A percentile compares a stretch with the other conserved stretches of the same genome.
Conservation (phyloP, 2,329 filamentous ascomycete genomes). For the Aspergillus tamarii region DNA sequence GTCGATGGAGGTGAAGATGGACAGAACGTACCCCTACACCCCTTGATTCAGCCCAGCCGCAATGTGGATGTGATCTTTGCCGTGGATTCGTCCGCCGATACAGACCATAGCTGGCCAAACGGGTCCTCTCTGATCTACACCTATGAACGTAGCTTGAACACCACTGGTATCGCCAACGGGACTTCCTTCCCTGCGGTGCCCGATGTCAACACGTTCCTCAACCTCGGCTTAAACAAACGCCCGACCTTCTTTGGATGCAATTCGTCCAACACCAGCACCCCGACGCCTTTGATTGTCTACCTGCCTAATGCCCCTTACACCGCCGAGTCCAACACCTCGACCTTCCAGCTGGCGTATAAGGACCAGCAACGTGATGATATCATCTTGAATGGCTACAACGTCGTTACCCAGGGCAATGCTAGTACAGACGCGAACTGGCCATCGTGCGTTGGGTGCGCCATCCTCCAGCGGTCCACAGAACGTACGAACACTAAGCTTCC, state of each 20-base stretch:
- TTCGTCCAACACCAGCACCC: slow-evolving; percentile 45
- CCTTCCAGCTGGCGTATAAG: slow-evolving; percentile 69
- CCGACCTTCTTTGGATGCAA: slow-evolving; percentile 84
- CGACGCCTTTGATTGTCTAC: slow-evolving; percentile 71
- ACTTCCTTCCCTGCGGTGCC: slow-evolving; percentile 74
- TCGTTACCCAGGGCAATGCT: slow-evolving; percentile 79
- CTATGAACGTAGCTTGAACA: slow-evolving; percentile 66
- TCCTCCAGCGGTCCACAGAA: slow-evolving; percentile 74
- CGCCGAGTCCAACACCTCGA: slow-evolving; percentile 75
- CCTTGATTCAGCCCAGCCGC: slow-evolving; percentile 73
- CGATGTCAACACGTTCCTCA: slow-evolving; percentile 76
- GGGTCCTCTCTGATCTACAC: slow-evolving; percentile 74
- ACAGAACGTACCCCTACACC: slow-evolving; percentile 79
- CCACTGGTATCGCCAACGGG: slow-evolving; percentile 62
- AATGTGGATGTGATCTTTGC: slow-evolving; percentile 80
- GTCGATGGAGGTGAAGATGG: slow-evolving; percentile 76
- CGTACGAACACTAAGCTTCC: slow-evolving; percentile 72
- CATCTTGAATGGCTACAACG: slow-evolving; percentile 83
- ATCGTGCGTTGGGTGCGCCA: slow-evolving; percentile 83
- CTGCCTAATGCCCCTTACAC: slow-evolving; percentile 83
- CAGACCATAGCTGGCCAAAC: slow-evolving; percentile 71
- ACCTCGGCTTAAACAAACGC: slow-evolving; percentile 71
- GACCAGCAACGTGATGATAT: slow-evolving; percentile 72
- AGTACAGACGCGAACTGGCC: slow-evolving; percentile 77
- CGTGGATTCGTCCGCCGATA: slow-evolving; percentile 77